A percentile compares a stretch with the other conserved stretches of the same genome.
Conservation (phyloP, 306 rosid species). For the Senna tora region DNA sequence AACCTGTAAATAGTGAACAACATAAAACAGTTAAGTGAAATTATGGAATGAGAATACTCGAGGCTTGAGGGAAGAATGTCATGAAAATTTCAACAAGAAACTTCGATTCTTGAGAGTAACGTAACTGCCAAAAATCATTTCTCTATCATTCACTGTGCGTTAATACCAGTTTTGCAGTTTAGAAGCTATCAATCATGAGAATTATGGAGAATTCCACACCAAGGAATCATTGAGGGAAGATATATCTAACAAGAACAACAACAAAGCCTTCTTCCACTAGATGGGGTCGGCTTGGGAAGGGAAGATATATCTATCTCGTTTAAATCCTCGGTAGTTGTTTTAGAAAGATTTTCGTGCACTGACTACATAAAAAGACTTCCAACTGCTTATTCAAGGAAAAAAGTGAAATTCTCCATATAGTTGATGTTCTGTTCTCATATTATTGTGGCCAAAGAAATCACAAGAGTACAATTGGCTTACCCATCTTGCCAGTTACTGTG, state of each 20-base stretch:
- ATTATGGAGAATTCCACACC: not conserved
- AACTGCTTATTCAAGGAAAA: constrained; percentile 12
- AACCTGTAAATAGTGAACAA: constrained; percentile 44
- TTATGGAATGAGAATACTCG: not conserved
- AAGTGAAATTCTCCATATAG: constrained; percentile 5
- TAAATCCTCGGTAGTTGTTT: not conserved
- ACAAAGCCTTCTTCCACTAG: too few relatives aligned
- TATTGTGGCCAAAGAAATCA: constrained; percentile 15
- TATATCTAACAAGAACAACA: too few relatives aligned
- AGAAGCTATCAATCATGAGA: constrained; percentile 11
- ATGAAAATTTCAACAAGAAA: too few relatives aligned
- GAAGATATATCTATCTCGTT: constrained; percentile 13
- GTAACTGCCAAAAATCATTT: constrained; percentile 6
- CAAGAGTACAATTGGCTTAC: constrained; percentile 38
- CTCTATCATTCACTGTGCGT: not conserved
- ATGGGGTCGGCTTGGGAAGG: too few relatives aligned
- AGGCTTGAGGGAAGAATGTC: not conserved
- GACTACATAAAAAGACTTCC: not conserved
- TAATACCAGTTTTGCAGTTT: not conserved
- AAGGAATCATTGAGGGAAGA: constrained; percentile 7
- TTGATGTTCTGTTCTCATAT: constrained; percentile 17
- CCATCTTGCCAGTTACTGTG: constrained; percentile 50
- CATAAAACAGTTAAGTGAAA: constrained; percentile 27
- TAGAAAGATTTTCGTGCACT: not conserved
- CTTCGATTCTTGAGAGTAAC: too few relatives aligned